phyloP scores from a whole-genome alignment of 805 yeast genomes.

The Candida chilensis region DNA sequence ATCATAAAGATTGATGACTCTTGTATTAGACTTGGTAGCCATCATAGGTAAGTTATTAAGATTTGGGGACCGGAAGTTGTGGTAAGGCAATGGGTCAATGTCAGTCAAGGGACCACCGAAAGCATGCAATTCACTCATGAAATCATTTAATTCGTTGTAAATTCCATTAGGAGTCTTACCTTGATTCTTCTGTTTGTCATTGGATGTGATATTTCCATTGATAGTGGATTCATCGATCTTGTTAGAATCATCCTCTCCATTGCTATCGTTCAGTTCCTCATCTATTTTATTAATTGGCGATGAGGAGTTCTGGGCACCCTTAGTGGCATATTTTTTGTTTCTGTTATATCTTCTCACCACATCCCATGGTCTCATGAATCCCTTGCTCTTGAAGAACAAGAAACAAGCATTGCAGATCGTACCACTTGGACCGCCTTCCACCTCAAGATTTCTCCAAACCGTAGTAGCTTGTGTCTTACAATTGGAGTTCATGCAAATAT shows the following conservation, averaged over 20 bases:
- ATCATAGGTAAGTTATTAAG: no score
- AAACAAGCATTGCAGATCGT: constrained; percentile 38
- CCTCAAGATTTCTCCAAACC: constrained; percentile 34
- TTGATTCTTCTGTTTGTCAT: neutral
- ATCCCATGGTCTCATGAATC: constrained; percentile 35
- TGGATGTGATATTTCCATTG: constrained; percentile 2
- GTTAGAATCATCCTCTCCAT: no score
- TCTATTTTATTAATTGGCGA: no score
- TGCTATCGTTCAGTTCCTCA: no score
- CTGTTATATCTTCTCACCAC: constrained; percentile 19
- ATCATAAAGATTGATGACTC: constrained; percentile 30
- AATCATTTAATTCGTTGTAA: constrained; percentile 27
- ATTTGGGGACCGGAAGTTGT: no score
- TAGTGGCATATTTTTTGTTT: constrained; percentile 4
- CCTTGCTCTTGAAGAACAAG: constrained; percentile 28
- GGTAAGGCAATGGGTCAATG: constrained; percentile 27
- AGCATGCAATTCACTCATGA: constrained; percentile 25
- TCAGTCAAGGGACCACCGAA: constrained; percentile 38
- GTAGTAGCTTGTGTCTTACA: constrained; percentile 27
- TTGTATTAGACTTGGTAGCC: constrained; percentile 33
- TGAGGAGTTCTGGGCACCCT: constrained; percentile 1
- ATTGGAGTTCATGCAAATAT: constrained; percentile 29
- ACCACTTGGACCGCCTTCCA: constrained; percentile 28
- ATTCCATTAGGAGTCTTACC: constrained; percentile 13
- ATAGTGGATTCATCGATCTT: no score